Evolutionary conservation across 2,329 filamentous ascomycete genomes (phyloP), one percentile per base, ranked within the genome.

Genomic region (Elsinoe fawcettii): DNA sequence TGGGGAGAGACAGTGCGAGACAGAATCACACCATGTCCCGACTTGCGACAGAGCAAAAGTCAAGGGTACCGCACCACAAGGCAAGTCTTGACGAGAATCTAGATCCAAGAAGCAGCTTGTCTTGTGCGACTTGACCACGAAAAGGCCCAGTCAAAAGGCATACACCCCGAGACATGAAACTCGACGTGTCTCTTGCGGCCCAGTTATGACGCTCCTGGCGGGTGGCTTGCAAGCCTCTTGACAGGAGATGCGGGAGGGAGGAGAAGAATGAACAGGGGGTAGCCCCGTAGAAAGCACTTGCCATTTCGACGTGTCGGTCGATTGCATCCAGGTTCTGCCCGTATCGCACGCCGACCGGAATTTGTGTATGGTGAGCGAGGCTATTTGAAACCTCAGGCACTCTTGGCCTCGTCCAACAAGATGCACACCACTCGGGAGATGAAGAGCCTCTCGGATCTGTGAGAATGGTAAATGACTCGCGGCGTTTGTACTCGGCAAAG

Each of bases 91-190:
- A 46, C 22, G 41, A 46, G 41, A 46, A 46, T 46, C 41, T 46
- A 46, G 41, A 46, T 23, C n/a, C 23, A 18, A 49, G n/a, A 7
- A 30, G 27, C 12, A 18, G 23, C 9, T 9, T 49, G 23, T 49
- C 18, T 20, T 23, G n/a, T 23, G 14, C 44, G 23, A 16, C 25
- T 44, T 44, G 39, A 8, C 16, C 39, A 23, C 22, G 22, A 44
- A 44, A 23, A 44, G 44, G 34, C 14, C 34, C 6, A 2, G 7
- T 25, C 44, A 9, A 23, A 9, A 32, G 46, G n/a, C n/a, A n/a
- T 16, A 51, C 7, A n/a, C 8, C 39, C 39, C 39, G 39, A 51
- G n/a, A 51, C 46, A 32, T 51, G 46, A 51, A 51, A 51, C 46
- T 51, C 46, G 46, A 51, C 12, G 23, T 51, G 46, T 51, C 46